Percentiles rank a stretch among this genome's conserved stretches.
These are phyloP conservation scores for Adansonia gregorii DNA, from an alignment of 441 rosid genomes.

Conservation along the genomic window DNA sequence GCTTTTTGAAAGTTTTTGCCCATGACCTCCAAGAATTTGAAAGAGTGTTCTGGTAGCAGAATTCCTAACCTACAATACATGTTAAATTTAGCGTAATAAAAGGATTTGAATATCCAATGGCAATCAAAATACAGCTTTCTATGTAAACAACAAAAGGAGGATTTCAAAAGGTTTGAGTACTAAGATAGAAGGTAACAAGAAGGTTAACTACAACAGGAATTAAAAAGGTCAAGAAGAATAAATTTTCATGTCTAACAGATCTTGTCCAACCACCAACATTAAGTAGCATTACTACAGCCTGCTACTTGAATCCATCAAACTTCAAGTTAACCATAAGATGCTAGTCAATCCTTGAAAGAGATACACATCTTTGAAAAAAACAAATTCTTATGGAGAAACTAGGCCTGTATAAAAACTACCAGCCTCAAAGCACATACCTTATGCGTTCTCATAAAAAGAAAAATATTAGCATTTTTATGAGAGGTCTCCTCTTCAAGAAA, in stretches of 20 bases:
- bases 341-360: constrained; percentile 3
- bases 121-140: not conserved
- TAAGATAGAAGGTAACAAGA: not conserved
- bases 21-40: constrained; percentile 96
- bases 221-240: constrained; percentile 1
- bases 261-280: not conserved
- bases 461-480: constrained; percentile 10
- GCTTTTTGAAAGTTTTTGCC: constrained; percentile 85
- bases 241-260: constrained; percentile 19
- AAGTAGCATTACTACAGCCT: not conserved
- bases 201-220: constrained; percentile 18
- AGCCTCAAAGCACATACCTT: not conserved
- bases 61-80: constrained; percentile 80
- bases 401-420: constrained; percentile 1
- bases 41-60: constrained; percentile 97
- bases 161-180: constrained; percentile 4
- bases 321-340: constrained; percentile 4
- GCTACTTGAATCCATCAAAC: constrained; percentile 8
- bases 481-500: constrained; percentile 14
- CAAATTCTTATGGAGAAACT: constrained; percentile 7
- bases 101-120: not conserved
- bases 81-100: constrained; percentile 21
- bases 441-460: not conserved
- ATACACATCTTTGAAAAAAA: not conserved
- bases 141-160: not conserved